phyloP scores from a whole-genome alignment of 2,329 filamentous ascomycete genomes.

The Aspergillus pseudonomiae region DNA sequence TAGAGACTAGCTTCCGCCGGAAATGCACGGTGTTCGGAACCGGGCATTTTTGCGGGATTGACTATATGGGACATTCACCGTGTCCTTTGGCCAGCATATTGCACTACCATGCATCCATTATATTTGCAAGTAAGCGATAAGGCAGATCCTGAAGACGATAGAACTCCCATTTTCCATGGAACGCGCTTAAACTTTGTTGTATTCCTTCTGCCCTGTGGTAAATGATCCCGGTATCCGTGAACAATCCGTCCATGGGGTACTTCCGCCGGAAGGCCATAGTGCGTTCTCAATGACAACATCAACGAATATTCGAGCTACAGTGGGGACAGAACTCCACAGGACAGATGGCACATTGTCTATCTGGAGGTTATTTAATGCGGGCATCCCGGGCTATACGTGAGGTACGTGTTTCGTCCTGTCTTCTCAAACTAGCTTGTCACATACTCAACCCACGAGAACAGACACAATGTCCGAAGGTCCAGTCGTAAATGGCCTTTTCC shows the following conservation, averaged over 20 bases:
- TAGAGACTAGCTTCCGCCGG: neutral
- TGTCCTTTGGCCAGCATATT: too few relatives aligned
- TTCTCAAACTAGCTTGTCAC: neutral
- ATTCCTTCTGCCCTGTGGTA: neutral
- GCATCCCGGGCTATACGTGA: neutral
- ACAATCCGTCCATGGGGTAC: neutral
- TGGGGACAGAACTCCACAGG: neutral
- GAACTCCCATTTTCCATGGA: neutral
- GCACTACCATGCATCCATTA: neutral
- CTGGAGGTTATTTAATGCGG: neutral
- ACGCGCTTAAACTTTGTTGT: accelerated
- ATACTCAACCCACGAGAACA: neutral
- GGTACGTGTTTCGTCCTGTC: neutral
- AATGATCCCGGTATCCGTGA: neutral
- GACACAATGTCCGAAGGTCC: neutral
- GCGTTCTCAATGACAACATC: neutral
- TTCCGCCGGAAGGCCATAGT: neutral
- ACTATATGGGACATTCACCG: too few relatives aligned
- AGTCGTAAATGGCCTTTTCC: neutral
- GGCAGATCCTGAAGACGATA: neutral
- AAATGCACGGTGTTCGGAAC: neutral
- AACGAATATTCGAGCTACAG: neutral
- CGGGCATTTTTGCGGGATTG: neutral
- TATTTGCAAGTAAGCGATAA: neutral
- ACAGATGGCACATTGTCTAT: neutral